Evolutionary conservation across 805 yeast species (phyloP), one percentile per base, ranked within the genome.

Genomic region (Yamadazyma kitorensis): DNA sequence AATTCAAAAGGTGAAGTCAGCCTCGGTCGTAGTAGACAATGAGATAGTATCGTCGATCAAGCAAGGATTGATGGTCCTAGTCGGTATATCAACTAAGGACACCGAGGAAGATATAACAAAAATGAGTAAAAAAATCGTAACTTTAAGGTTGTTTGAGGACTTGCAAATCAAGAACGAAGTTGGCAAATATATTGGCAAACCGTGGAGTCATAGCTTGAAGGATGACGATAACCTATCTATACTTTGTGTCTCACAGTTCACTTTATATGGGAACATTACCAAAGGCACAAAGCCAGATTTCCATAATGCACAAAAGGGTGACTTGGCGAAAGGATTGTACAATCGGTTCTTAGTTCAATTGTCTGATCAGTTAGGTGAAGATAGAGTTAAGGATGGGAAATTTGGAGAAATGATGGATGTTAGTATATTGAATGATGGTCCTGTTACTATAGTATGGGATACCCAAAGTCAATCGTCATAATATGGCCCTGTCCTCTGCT

Each of bases 381-480:
- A 50, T 5, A 76, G 75, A 29, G 95, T 88, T 3, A 72, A 81
- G 43, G 96, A 89, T 49, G 98, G 98, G 2, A 68, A 76, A 36
- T 93, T 93, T 55, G 98, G 98, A 0, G 98, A 91, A 8, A 86
- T 91, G 96, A 93, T 93, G 98, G 39, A 34, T 43, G 96, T 94
- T 11, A 73, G 74, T 1, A 59, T 91, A 40, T 78, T 82, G 10
- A 93, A 93, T 51, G 97, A 91, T 49, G 98, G 98, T 1, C 98
- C 98, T 0, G 87, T 86, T 1, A 91, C 98, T 0, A 82, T 91
- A 20, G 74, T 81, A 14, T 74, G 83, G 64, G 96, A 89, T 53
- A 82, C 91, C 1, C 72, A 59, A 31, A 76, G 74, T 19, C 22
- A 19, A 19, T 10, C 22, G 10, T 19, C 10, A 19, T 19, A 19